Percentiles rank a stretch among this genome's conserved stretches.
Evolutionary conservation across 345 rosid species (phyloP).

Genomic region (Rhodamnia rubescens): DNA sequence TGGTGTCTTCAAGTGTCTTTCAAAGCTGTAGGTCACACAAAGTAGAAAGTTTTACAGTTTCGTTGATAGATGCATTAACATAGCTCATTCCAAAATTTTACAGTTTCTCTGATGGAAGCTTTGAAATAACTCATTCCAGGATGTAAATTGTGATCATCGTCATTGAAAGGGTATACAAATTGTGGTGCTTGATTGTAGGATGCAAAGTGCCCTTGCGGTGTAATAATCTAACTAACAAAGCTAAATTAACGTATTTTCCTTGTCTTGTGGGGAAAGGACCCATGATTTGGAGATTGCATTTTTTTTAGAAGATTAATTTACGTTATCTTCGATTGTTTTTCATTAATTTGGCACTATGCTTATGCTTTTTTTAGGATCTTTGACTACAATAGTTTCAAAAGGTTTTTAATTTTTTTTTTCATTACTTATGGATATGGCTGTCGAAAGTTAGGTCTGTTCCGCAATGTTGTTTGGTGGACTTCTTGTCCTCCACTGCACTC

Average conservation of each 20-base stretch:
- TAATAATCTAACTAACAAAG: not conserved
- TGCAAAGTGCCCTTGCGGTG: not conserved
- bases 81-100: not conserved
- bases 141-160: not conserved
- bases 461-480: not conserved
- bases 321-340: not conserved
- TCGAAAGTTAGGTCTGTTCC: not conserved
- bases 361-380: not conserved
- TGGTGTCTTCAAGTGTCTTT: not conserved
- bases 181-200: not conserved
- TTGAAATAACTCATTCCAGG: not conserved
- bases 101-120: not conserved
- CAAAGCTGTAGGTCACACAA: not conserved
- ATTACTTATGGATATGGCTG: not conserved
- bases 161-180: not conserved
- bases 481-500: not conserved
- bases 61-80: not conserved
- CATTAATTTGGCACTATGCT: not conserved
- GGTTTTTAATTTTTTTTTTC: not conserved
- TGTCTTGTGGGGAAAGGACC: not conserved
- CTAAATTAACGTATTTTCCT: not conserved
- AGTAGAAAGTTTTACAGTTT: not conserved
- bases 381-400: not conserved
- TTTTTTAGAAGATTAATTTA: not conserved
- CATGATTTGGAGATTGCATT: not conserved